Conservation (phyloP, 306 rosid genomes). For the Crotalaria pallida region DNA sequence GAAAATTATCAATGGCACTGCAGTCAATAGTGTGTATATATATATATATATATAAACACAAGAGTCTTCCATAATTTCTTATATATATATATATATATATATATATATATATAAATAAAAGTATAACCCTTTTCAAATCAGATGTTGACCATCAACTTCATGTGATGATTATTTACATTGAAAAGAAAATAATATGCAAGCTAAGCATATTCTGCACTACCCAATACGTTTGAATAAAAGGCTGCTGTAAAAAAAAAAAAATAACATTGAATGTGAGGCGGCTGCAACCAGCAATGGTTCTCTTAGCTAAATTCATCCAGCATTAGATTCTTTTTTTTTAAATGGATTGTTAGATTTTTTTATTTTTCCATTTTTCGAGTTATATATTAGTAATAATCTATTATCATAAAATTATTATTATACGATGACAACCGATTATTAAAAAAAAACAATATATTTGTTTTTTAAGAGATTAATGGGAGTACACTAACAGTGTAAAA, state of each 20-base stretch:
- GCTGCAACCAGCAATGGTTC: neutral
- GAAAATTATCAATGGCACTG: neutral
- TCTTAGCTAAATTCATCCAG: neutral
- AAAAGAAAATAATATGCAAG: constrained; percentile 13
- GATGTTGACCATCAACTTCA: constrained; percentile 10
- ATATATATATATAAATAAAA: neutral
- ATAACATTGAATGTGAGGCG: neutral
- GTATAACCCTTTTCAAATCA: neutral
- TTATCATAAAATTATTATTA: too few species aligned
- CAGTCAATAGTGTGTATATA: constrained; percentile 3
- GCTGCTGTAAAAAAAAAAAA: neutral
- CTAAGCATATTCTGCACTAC: constrained; percentile 24
- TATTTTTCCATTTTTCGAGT: too few species aligned
- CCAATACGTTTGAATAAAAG: constrained; percentile 22
- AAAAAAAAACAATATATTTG: too few species aligned
- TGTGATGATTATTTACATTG: constrained; percentile 11
- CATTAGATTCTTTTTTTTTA: too few species aligned
- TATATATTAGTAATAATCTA: too few species aligned
- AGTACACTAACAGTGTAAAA: too few species aligned
- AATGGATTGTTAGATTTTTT: too few species aligned
- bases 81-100: constrained; percentile 2
- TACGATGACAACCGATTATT: too few species aligned
- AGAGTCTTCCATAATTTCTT: neutral
- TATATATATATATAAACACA: neutral
- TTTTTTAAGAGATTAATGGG: too few species aligned